Percentiles rank a stretch among this genome's conserved stretches.
Conservation (phyloP, 2,329 filamentous ascomycete genomes). For the Nemania sp. region DNA sequence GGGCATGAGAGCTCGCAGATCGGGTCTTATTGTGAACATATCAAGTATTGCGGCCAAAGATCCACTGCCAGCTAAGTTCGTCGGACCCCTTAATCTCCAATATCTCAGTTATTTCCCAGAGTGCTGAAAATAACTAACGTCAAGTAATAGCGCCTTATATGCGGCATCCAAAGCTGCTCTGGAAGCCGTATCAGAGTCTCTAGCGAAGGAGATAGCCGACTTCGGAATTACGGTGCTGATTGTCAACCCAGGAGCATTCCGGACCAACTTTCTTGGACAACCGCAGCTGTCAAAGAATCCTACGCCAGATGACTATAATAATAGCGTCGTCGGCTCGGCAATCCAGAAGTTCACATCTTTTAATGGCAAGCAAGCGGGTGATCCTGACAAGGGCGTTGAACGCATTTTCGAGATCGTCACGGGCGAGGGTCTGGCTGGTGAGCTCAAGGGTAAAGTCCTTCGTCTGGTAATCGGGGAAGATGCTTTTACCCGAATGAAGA, state of each 20-base stretch:
- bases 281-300: slow-evolving; percentile 18
- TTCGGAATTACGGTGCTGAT: slow-evolving; percentile 46
- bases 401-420: slow-evolving; percentile 46
- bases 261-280: slow-evolving; percentile 46
- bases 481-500: slow-evolving; percentile 29
- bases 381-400: slow-evolving; percentile 44
- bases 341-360: slow-evolving; percentile 24
- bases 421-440: slow-evolving; percentile 40
- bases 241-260: slow-evolving; percentile 49
- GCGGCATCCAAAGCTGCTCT: slow-evolving; percentile 46
- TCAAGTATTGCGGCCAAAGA: slow-evolving; percentile 36
- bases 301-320: slow-evolving; percentile 33
- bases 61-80: slow-evolving; percentile 28
- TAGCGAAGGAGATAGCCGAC: slow-evolving; percentile 43
- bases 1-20: slow-evolving; percentile 34
- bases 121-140: not conserved
- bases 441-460: slow-evolving; percentile 41
- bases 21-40: slow-evolving; percentile 39
- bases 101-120: not conserved
- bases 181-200: slow-evolving; percentile 46
- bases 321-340: slow-evolving; percentile 19
- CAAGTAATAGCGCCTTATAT: slow-evolving; percentile 28
- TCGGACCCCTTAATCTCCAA: not conserved
- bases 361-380: slow-evolving; percentile 37
- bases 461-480: slow-evolving; percentile 47